Evolutionary conservation across 2,329 filamentous ascomycete species (phyloP).

Genomic region (Ploettnerulaceae sp.): DNA sequence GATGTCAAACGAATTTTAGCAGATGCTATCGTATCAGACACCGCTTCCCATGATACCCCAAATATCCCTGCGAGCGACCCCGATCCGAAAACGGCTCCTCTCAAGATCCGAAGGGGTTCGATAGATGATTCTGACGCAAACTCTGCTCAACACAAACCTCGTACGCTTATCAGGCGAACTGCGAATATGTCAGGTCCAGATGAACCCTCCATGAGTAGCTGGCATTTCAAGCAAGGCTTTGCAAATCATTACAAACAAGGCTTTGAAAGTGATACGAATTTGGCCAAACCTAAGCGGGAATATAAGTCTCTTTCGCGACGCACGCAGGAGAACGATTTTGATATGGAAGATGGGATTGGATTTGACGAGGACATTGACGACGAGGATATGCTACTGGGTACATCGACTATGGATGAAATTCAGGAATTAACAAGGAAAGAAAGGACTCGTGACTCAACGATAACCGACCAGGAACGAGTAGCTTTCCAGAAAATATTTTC

Average conservation of each 20-base stretch:
- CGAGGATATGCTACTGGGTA: conserved; percentile 7
- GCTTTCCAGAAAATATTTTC: conserved; percentile 53
- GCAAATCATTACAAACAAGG: background rate
- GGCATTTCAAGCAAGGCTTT: background rate
- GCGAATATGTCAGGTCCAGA: conserved; percentile 9
- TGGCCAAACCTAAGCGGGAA: background rate
- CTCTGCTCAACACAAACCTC: background rate
- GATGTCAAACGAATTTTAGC: background rate
- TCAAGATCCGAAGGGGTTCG: too few species aligned
- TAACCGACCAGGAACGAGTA: conserved; percentile 50
- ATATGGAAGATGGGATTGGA: conserved; percentile 2
- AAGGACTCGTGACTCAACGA: conserved; percentile 41
- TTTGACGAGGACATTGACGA: conserved; percentile 16
- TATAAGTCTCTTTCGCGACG: background rate
- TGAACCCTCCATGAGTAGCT: background rate
- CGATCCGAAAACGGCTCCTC: too few species aligned
- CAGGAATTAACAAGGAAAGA: conserved; percentile 20
- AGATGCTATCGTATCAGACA: too few species aligned
- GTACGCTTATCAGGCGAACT: background rate
- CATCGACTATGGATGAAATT: conserved; percentile 16
- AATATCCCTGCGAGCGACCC: too few species aligned
- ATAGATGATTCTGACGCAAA: background rate
- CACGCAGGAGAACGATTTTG: background rate
- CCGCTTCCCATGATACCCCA: too few species aligned
- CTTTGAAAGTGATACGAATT: background rate